phyloP scores from a whole-genome alignment of 2,329 filamentous ascomycete genomes.

The Arthroderma uncinatum region DNA sequence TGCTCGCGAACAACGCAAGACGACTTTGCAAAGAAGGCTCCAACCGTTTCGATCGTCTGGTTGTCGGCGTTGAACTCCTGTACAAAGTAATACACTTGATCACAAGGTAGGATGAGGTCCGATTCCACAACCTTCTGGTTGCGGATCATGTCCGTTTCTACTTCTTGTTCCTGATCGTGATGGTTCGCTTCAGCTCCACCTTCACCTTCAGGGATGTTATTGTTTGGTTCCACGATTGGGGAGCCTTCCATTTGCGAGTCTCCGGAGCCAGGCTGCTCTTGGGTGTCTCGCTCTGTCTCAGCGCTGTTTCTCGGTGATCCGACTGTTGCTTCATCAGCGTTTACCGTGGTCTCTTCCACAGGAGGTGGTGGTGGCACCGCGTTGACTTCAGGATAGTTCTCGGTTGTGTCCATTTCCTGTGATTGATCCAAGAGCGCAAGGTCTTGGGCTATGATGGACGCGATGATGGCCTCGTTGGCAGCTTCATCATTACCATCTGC shows the following conservation, averaged over 20 bases:
- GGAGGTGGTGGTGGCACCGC: neutral
- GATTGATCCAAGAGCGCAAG: slow-evolving; percentile 17
- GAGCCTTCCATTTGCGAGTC: slow-evolving; percentile 5
- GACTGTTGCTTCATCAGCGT: neutral
- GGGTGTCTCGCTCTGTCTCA: neutral
- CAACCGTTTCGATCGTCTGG: slow-evolving; percentile 32
- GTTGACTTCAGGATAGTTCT: neutral
- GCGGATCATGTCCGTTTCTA: neutral
- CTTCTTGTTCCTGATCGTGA: neutral
- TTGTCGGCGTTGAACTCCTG: slow-evolving; percentile 43
- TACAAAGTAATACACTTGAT: slow-evolving; percentile 38
- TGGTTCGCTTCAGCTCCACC: neutral
- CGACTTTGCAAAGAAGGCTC: slow-evolving; percentile 33
- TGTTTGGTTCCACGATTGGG: slow-evolving; percentile 1
- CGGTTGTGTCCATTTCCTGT: slow-evolving; percentile 4
- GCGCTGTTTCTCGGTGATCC: neutral
- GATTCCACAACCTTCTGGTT: neutral
- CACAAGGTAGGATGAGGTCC: slow-evolving; percentile 1
- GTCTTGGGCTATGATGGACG: slow-evolving; percentile 24
- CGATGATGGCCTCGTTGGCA: slow-evolving; percentile 22
- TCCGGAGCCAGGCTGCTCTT: neutral
- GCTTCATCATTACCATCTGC: slow-evolving; percentile 10
- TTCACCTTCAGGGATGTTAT: neutral
- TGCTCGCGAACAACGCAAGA: slow-evolving; percentile 32
- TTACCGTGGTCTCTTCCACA: neutral